Conservation (phyloP, 805 yeast species). For the Crinitomyces ghanaensis region DNA sequence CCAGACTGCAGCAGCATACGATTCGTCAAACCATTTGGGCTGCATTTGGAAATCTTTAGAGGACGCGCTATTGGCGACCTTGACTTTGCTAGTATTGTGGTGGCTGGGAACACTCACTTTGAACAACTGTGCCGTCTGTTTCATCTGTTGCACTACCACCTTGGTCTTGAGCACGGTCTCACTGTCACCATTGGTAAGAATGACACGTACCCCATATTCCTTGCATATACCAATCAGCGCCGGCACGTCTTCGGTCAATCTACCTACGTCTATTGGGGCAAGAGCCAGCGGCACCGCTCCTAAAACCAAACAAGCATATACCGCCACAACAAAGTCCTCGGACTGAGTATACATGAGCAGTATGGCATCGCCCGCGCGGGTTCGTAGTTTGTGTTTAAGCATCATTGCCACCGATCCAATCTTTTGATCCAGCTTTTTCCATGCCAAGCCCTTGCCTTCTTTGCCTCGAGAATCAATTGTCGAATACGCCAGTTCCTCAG, state of each 20-base stretch:
- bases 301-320: slow-evolving; percentile 75
- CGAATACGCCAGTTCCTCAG: slow-evolving; percentile 68
- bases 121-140: slow-evolving; percentile 28
- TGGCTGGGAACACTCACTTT: slow-evolving; percentile 35
- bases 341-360: slow-evolving; percentile 75
- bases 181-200: slow-evolving; percentile 69
- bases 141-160: slow-evolving; percentile 47
- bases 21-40: slow-evolving; percentile 25
- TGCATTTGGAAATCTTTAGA: slow-evolving; percentile 15
- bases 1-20: slow-evolving; percentile 50
- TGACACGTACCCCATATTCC: slow-evolving; percentile 58
- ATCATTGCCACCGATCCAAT: slow-evolving; percentile 66
- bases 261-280: slow-evolving; percentile 52
- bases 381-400: slow-evolving; percentile 51
- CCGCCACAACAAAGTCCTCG: slow-evolving; percentile 74
- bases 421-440: slow-evolving; percentile 73
- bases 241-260: slow-evolving; percentile 63
- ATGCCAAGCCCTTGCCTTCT: slow-evolving; percentile 45
- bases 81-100: slow-evolving; percentile 57
- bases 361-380: slow-evolving; percentile 61
- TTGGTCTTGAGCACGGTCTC: slow-evolving; percentile 61
- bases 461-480: slow-evolving; percentile 32
- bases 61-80: slow-evolving; percentile 22
- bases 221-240: slow-evolving; percentile 53
- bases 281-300: slow-evolving; percentile 74